Evolutionary conservation across 805 yeast species (phyloP).

Genomic region (Metschnikowia anglica): DNA sequence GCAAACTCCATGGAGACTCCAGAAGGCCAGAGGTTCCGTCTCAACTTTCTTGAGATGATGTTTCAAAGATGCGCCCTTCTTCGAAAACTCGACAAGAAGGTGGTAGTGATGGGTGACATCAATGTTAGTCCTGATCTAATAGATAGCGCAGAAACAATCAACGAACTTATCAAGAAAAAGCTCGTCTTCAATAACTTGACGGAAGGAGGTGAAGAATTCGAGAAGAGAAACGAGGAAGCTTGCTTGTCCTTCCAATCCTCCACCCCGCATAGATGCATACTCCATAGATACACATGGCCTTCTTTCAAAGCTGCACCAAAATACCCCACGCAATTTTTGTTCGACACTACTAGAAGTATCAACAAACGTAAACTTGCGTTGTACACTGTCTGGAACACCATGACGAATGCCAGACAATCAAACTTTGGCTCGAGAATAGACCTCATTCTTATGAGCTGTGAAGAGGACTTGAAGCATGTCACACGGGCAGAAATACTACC

Average conservation of each 20-base stretch:
- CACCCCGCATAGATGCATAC: conserved; percentile 28
- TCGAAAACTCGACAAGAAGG: conserved; percentile 56
- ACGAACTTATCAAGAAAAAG: conserved; percentile 38
- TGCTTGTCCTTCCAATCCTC: conserved; percentile 37
- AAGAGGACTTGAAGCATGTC: conserved; percentile 31
- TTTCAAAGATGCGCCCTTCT: conserved; percentile 62
- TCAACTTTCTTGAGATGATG: conserved; percentile 56
- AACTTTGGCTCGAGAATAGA: conserved; percentile 91
- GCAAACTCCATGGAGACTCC: conserved; percentile 78
- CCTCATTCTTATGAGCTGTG: conserved; percentile 54
- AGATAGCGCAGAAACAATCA: conserved; percentile 75
- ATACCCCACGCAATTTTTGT: conserved; percentile 33
- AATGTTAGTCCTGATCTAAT: conserved; percentile 78
- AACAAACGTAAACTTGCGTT: conserved; percentile 61
- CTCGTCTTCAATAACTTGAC: conserved; percentile 13
- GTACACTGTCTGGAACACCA: conserved; percentile 92
- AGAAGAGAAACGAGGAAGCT: conserved; percentile 27
- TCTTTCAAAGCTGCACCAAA: conserved; percentile 15
- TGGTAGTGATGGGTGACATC: conserved; percentile 84
- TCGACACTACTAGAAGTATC: conserved; percentile 57
- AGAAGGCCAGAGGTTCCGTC: conserved; percentile 60
- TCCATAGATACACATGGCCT: conserved; percentile 31
- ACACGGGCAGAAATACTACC: conserved; percentile 61
- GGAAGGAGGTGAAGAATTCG: conserved; percentile 26
- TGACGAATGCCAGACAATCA: conserved; percentile 69